Evolutionary conservation across 2,329 filamentous ascomycete species (phyloP).

Genomic region (Hymenoscyphus repandus): DNA sequence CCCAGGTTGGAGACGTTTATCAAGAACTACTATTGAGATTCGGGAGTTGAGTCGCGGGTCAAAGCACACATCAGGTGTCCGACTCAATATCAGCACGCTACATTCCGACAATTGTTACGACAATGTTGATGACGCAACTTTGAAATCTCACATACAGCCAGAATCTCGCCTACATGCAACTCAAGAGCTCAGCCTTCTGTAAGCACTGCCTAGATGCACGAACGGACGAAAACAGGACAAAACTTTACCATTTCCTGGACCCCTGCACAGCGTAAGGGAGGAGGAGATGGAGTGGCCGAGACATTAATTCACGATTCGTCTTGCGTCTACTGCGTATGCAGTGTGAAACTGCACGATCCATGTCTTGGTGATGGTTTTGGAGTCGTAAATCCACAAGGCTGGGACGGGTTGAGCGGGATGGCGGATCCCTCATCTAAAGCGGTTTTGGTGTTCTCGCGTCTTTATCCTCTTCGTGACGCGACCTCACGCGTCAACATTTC

Average conservation of each 20-base stretch:
- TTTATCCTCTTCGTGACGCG: neutral
- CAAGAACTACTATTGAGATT: too few species aligned
- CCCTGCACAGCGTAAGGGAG: neutral
- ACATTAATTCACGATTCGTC: neutral
- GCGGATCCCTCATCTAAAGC: neutral
- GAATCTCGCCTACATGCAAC: too few species aligned
- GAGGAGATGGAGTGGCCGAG: neutral
- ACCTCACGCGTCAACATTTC: neutral
- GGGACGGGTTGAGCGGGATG: neutral
- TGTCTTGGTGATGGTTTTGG: neutral
- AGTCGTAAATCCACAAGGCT: slow-evolving; percentile 1
- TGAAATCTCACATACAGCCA: too few species aligned
- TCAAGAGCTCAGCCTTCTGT: neutral
- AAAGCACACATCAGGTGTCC: too few species aligned
- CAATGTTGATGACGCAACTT: neutral
- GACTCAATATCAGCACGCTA: too few species aligned
- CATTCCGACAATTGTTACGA: neutral
- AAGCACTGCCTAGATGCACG: neutral
- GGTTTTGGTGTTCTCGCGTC: neutral
- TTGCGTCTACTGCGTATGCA: neutral
- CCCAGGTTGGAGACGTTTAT: too few species aligned
- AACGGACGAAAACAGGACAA: neutral
- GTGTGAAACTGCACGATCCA: neutral
- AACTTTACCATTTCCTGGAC: neutral
- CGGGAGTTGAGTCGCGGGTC: too few species aligned